These are phyloP conservation scores for Sporothrix humicola DNA, from an alignment of 2,329 filamentous ascomycete genomes.

Conservation along the genomic window DNA sequence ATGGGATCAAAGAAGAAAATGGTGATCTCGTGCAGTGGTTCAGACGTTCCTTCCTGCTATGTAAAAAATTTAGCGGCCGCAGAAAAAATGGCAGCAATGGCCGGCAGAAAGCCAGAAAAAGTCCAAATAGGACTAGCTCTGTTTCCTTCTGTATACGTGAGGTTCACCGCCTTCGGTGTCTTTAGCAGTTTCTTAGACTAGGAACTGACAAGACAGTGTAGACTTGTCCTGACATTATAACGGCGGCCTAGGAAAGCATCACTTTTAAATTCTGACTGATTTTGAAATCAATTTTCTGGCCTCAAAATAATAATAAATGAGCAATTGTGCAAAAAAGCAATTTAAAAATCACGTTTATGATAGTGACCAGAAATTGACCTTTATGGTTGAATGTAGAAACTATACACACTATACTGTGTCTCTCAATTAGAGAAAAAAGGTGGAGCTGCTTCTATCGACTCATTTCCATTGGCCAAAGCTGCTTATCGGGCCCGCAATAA, in stretches of 20 bases:
- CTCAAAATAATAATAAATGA: too few relatives aligned
- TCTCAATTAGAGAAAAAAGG: background rate
- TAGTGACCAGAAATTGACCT: too few relatives aligned
- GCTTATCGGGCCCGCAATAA: conserved; percentile 32
- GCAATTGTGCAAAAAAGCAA: too few relatives aligned
- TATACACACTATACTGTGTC: background rate
- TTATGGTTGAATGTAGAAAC: background rate
- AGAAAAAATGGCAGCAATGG: conserved; percentile 29
- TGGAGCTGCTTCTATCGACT: conserved; percentile 21
- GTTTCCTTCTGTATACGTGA: background rate
- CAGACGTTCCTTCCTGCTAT: background rate
- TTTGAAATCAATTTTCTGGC: too few relatives aligned
- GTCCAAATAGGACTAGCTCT: conserved; percentile 36
- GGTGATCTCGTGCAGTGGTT: background rate
- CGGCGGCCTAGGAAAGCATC: too few relatives aligned
- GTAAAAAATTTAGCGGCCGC: conserved; percentile 33
- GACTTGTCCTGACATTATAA: too few relatives aligned
- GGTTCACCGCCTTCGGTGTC: conserved; percentile 27
- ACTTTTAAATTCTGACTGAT: too few relatives aligned
- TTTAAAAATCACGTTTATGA: too few relatives aligned
- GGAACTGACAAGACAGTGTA: too few relatives aligned
- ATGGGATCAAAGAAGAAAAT: conserved; percentile 1
- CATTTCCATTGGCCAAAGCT: conserved; percentile 21
- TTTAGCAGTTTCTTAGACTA: background rate
- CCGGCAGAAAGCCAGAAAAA: conserved; percentile 30